These are phyloP conservation scores for Coriolopsis trogii DNA, from an alignment of 1,284 basidiomycete genomes.

Conservation along the genomic window DNA sequence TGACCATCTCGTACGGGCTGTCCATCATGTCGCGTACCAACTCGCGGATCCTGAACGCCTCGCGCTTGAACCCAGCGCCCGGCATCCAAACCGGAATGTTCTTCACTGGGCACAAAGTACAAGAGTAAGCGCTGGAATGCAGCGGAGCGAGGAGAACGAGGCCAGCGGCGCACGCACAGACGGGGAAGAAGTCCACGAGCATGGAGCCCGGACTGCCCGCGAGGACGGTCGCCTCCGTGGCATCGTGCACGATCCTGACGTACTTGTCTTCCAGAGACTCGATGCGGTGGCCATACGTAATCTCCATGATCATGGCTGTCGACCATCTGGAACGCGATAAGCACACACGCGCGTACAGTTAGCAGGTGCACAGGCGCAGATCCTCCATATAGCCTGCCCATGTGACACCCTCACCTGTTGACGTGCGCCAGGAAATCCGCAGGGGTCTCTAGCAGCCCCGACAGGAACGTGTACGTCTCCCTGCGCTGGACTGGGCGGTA, in stretches of 20 bases:
- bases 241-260: conserved; percentile 45
- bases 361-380: neutral
- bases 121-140: neutral
- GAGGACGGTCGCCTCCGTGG: conserved; percentile 49
- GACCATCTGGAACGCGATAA: conserved; percentile 22
- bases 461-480: conserved; percentile 31
- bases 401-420: conserved; percentile 27
- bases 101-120: conserved; percentile 40
- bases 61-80: conserved; percentile 56
- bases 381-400: neutral
- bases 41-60: conserved; percentile 42
- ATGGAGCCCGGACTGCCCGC: conserved; percentile 54
- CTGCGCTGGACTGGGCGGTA: conserved; percentile 29
- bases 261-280: conserved; percentile 32
- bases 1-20: conserved; percentile 56
- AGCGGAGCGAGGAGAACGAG: neutral
- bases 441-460: conserved; percentile 25
- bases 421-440: conserved; percentile 27
- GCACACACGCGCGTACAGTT: neutral
- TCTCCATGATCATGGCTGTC: conserved; percentile 26
- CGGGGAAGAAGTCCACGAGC: conserved; percentile 59
- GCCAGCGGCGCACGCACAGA: conserved; percentile 40
- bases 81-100: conserved; percentile 60
- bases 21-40: conserved; percentile 46
- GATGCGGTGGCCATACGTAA: conserved; percentile 34